phyloP scores from a whole-genome alignment of 176 grass and related monocot species.

The Phragmites australis region DNA sequence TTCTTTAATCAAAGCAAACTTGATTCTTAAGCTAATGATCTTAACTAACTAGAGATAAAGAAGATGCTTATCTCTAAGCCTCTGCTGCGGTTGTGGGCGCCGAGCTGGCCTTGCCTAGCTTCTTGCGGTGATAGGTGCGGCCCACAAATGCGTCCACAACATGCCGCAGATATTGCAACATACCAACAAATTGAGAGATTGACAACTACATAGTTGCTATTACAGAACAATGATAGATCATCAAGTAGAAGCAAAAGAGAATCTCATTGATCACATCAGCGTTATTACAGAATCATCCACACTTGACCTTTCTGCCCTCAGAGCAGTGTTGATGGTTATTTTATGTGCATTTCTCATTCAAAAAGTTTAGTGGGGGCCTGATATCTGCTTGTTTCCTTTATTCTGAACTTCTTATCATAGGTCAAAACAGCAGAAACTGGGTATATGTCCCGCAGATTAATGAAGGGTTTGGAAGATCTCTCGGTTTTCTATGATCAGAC shows the following conservation, averaged over 20 bases:
- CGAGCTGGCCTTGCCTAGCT: no score
- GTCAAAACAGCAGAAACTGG: slow-evolving; percentile 99
- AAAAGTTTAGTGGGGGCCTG: slow-evolving; percentile 7
- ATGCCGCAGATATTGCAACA: neutral
- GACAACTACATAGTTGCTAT: neutral
- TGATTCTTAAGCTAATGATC: no score
- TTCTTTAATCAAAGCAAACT: no score
- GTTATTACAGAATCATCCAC: neutral
- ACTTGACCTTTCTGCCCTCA: neutral
- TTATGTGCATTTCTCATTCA: slow-evolving; percentile 14
- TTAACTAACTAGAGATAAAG: no score
- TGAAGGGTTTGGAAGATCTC: slow-evolving; percentile 97
- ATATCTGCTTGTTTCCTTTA: slow-evolving; percentile 35
- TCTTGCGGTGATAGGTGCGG: no score
- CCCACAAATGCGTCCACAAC: no score
- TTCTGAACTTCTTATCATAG: slow-evolving; percentile 44
- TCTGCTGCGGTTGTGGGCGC: no score
- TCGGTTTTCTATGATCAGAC: slow-evolving; percentile 95
- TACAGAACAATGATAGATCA: neutral
- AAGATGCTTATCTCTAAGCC: no score
- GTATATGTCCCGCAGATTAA: slow-evolving; percentile 96
- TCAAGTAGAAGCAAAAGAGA: slow-evolving; percentile 25
- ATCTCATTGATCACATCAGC: neutral
- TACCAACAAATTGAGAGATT: neutral
- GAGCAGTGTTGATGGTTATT: neutral